These are phyloP conservation scores for Pseudisothecium myosuroides DNA, from an alignment of 225 moss, liverwort and hornwort genomes.

Conservation along the genomic window DNA sequence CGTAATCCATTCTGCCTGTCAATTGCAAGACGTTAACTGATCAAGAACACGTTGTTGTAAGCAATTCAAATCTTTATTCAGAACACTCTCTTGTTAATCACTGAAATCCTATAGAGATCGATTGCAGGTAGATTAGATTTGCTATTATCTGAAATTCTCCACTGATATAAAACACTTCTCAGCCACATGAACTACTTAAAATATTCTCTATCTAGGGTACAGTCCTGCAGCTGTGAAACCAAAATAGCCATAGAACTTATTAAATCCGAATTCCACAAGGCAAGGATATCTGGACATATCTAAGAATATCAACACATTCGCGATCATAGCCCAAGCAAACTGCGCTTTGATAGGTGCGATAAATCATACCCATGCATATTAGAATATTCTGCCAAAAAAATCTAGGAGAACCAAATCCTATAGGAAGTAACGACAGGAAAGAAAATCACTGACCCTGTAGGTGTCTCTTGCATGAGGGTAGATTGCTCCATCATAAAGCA, in stretches of 20 bases:
- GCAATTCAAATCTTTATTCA: background rate
- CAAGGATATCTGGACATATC: background rate
- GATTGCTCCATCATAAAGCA: constrained; percentile 59
- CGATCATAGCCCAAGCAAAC: background rate
- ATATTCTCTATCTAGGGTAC: background rate
- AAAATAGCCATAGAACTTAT: background rate
- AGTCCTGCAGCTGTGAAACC: background rate
- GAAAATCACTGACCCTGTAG: constrained; percentile 29
- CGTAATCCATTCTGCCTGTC: background rate
- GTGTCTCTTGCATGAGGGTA: constrained; percentile 55
- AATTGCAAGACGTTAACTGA: background rate
- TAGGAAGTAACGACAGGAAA: background rate
- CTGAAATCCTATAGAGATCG: background rate
- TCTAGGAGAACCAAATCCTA: background rate
- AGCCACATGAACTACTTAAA: background rate
- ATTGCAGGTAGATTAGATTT: background rate
- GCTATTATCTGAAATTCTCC: background rate
- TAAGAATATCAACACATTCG: background rate
- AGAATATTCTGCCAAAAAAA: background rate
- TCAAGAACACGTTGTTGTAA: background rate
- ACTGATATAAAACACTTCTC: background rate
- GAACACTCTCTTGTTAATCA: background rate
- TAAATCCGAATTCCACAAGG: background rate
- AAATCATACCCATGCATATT: background rate
- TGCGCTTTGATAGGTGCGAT: background rate